Evolutionary conservation across 768 basidiomycete species (phyloP).

Genomic region (Hortiboletus flavorubellus): DNA sequence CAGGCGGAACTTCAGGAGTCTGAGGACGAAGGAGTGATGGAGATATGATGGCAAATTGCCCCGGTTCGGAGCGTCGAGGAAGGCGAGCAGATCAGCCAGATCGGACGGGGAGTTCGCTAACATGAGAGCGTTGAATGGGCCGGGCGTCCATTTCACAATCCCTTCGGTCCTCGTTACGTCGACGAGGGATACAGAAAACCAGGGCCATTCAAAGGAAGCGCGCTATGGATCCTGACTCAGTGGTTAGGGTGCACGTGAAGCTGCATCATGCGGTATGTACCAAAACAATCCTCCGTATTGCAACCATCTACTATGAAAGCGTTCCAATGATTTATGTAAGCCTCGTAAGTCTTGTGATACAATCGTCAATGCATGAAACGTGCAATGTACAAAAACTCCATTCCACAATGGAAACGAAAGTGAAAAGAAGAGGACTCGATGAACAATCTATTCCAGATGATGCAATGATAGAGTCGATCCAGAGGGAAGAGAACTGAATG

Average conservation of each 20-base stretch:
- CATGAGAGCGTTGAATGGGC: background rate
- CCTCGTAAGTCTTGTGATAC: no score
- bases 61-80: constrained; percentile 43
- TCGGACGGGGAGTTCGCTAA: constrained; percentile 16
- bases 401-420: no score
- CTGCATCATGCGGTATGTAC: constrained; percentile 17
- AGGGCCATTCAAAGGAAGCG: constrained; percentile 57
- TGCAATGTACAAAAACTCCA: no score
- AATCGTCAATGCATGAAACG: no score
- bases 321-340: no score
- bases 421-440: no score
- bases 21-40: background rate
- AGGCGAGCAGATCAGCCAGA: constrained; percentile 24
- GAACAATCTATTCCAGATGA: no score
- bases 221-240: constrained; percentile 39
- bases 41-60: constrained; percentile 15
- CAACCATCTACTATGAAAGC: no score
- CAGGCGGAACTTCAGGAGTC: background rate
- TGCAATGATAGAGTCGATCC: no score
- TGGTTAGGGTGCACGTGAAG: constrained; percentile 23
- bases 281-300: no score
- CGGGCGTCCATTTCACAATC: constrained; percentile 5
- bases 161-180: constrained; percentile 37
- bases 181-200: constrained; percentile 53
- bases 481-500: no score